phyloP scores from a whole-genome alignment of 345 rosid species.

The Sisymbrium altissimum region DNA sequence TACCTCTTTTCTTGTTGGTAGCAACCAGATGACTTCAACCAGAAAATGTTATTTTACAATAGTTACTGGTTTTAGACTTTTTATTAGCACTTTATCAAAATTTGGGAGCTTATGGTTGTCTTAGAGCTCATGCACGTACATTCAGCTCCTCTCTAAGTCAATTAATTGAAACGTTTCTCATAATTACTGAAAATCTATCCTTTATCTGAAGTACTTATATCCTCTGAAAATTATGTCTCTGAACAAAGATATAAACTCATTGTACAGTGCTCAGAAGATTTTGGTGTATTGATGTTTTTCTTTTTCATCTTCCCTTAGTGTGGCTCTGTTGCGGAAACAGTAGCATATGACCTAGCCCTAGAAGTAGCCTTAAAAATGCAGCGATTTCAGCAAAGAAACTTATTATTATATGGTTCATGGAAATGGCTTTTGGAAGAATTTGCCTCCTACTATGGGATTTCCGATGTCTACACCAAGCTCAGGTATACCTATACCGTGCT shows the following conservation, averaged over 20 bases:
- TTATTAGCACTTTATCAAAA: neutral
- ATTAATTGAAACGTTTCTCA: neutral
- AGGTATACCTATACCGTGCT: slow-evolving; percentile 48
- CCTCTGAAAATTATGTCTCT: slow-evolving; percentile 11
- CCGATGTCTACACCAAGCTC: slow-evolving; percentile 83
- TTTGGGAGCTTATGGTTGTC: neutral
- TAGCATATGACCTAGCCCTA: slow-evolving; percentile 83
- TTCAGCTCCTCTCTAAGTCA: neutral
- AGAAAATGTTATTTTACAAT: neutral
- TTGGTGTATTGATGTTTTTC: slow-evolving; percentile 11
- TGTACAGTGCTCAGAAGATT: neutral
- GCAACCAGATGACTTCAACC: neutral
- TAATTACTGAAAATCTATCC: neutral
- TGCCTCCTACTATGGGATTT: slow-evolving; percentile 92
- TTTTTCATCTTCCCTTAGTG: slow-evolving; percentile 45
- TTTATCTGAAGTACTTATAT: neutral
- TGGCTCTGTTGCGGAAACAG: slow-evolving; percentile 97
- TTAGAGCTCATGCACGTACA: slow-evolving; percentile 1
- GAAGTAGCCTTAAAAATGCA: slow-evolving; percentile 95
- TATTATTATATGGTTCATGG: slow-evolving; percentile 83
- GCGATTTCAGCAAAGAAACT: slow-evolving; percentile 83
- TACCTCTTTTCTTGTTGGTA: neutral
- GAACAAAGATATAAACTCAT: slow-evolving; percentile 2
- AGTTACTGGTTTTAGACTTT: neutral
- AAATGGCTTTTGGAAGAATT: slow-evolving; percentile 93